A percentile compares a stretch with the other conserved stretches of the same genome.
Conservation (phyloP, 2,329 filamentous ascomycete species). For the Neoarthrinium moseri region DNA sequence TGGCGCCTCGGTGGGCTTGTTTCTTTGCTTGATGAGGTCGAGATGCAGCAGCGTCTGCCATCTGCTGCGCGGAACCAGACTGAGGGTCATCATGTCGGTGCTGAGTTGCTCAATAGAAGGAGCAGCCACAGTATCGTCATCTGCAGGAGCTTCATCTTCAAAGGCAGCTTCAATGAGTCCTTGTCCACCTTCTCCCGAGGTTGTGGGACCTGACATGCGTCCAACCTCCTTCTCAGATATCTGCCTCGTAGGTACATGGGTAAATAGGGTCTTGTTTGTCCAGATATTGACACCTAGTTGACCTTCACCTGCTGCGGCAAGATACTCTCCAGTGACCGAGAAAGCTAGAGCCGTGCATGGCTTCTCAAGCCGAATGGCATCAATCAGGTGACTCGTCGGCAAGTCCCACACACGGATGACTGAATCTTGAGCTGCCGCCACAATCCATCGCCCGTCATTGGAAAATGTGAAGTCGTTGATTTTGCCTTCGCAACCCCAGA, state of each 20-base stretch:
- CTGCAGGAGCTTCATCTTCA: slow-evolving; percentile 48
- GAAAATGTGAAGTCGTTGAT: slow-evolving; percentile 89
- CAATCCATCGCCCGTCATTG: slow-evolving; percentile 88
- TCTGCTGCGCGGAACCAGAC: slow-evolving; percentile 81
- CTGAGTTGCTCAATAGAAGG: slow-evolving; percentile 74
- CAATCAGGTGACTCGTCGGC: slow-evolving; percentile 91
- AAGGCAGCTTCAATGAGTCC: slow-evolving; percentile 76
- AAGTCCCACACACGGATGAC: slow-evolving; percentile 90
- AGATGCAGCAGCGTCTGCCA: slow-evolving; percentile 96
- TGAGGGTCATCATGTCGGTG: slow-evolving; percentile 81
- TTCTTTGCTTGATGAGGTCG: slow-evolving; percentile 88
- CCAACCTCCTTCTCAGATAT: slow-evolving; percentile 75
- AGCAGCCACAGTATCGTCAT: slow-evolving; percentile 53
- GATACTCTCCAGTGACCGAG: slow-evolving; percentile 85
- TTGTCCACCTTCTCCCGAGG: slow-evolving; percentile 78
- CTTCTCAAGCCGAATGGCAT: slow-evolving; percentile 77
- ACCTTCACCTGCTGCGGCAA: slow-evolving; percentile 84
- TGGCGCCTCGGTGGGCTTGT: slow-evolving; percentile 88
- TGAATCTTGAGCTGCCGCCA: slow-evolving; percentile 80
- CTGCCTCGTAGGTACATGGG: slow-evolving; percentile 80
- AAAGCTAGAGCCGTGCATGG: slow-evolving; percentile 85
- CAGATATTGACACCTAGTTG: slow-evolving; percentile 89
- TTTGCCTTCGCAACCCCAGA: slow-evolving; percentile 74
- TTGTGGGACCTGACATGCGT: slow-evolving; percentile 66
- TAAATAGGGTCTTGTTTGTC: slow-evolving; percentile 92